Evolutionary conservation across 305 asterid genomes (phyloP), one percentile per base, ranked within the genome.

Genomic region (Rubia occidens): DNA sequence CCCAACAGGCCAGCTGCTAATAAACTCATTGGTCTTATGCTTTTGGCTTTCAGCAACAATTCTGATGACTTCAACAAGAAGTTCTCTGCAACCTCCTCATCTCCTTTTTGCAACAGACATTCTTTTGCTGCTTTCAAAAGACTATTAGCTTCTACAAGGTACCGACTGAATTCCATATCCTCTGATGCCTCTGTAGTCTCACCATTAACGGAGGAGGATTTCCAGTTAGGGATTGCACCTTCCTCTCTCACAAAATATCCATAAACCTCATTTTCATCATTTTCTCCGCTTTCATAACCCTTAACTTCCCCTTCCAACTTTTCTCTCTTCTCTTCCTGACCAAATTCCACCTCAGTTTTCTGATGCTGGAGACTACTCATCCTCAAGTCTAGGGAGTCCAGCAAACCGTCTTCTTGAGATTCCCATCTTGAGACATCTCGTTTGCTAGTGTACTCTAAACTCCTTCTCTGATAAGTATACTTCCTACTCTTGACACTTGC

Each of bases 1-100:
- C 98, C 98, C 78, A 92, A 75, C 74, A 84, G 96, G 13, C 93
- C 95, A 51, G 85, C 93, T 5, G 96, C 98, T 79, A 88, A 74
- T 81, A 88, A 87, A 79, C 98, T 92, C 96, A 83, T 83, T 7
- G 98, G 96, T 78, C 91, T 88, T 76, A 86, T 78, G 56, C 85
- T 84, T 72, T 84, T 78, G 71, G 98, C 98, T 74, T 83, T 84
- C 60, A 86, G 80, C 73, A 89, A 93, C 68, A 92, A 79, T 21
- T 70, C 32, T 45, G 89, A 87, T 60, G 96, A 87, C 76, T 81
- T 81, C 35, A 73, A 51, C 29, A 91, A 83, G n/a, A 84, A 84
- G 15, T 82, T 61, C 78, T 88, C 96, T 2, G 85, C 93, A 71
- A 73, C 66, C 45, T 56, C 78, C 69, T 85, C 79, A 56, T 82